Base-by-base conservation (phyloP, 768 basidiomycete species). In the Collybia mongolica region DNA sequence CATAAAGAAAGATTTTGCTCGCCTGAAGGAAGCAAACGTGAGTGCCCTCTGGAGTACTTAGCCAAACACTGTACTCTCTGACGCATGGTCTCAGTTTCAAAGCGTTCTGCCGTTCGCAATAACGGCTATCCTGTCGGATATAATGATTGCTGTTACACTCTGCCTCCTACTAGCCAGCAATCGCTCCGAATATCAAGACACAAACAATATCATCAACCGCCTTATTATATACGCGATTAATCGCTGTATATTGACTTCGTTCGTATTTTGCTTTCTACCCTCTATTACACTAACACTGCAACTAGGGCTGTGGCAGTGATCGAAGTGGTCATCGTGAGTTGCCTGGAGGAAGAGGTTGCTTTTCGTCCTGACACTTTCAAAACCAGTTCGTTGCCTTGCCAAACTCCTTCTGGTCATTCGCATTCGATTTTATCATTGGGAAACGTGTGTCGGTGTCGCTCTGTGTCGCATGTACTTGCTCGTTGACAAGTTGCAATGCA, bases 201-300 rank as follows among this genome's bases (percentile, higher is more conserved):
- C 77, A 1, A 76, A 79, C 50, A 63, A 53, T 36, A 55, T 79
- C 19, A 72, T 79, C 39, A 74, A 74, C 55, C 71, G 61, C 38
- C 59, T 81, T 19, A 74, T 80, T 3, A 61, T 79, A 18, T 77
- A 71, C 51, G 73, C 75, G 2, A 76, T 79, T 37, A 76, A 80
- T 56, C 73, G 77, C 9, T 80, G 77, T 59, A 56, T 79, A 36
- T 60, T 81, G 19, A 81, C 79, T n/a, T 73, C 73, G 78, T 79
- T 52, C 32, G 77, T 67, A 17, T 12, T n/a, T 42, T 35, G 39
- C 20, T 23, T 2, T 40, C 19, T 26, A 26, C 3, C 29, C 11
- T 48, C 24, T 32, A 18, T 3, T 50, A 23, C n/a, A 36, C 18
- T 35, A 17, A 32, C 32, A 12, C 32, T 12, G 11, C 3, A 32